Evolutionary conservation across 768 basidiomycete species (phyloP), one percentile per base, ranked within the genome.

Genomic region (Saitozyma sp.): DNA sequence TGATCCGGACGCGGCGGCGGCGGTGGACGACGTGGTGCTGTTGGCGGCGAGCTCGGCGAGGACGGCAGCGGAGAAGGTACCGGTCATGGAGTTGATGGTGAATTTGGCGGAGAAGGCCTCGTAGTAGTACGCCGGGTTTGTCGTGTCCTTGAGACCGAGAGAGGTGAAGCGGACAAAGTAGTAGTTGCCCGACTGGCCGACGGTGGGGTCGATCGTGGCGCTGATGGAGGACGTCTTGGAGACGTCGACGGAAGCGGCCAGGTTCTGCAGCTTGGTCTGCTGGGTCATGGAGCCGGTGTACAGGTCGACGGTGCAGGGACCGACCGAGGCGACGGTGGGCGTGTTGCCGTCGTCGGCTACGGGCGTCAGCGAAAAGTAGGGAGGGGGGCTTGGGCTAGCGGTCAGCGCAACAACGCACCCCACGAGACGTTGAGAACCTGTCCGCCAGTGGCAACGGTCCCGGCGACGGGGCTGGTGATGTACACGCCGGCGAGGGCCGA

Each of bases 101-200:
- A 91, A 92, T 70, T 84, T 85, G 66, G 91, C 84, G 8, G 90
- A 90, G 83, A 91, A 94, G 0, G 89, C 86, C 65, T 88, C 81
- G 50, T 83, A 84, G 4, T 84, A 84, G 80, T 82, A 88, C 58
- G 84, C 81, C 13, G 87, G 79, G 59, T 84, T 75, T 2, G 73
- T 71, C 38, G 85, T 52, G 74, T 88, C 85, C 76, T 83, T 87
- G 50, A 84, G 67, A 58, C 43, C 69, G 42, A 83, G 66, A 0
- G 90, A 91, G 61, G 88, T 84, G 71, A 89, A 80, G 53, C 90
- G 89, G 73, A 93, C 84, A 82, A 93, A 93, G 82, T 80, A 81
- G 62, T 74, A 70, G 16, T 55, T 46, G 29, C 74, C 76, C 75
- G 62, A 61, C 46, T 65, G 65, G 29, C 80, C 80, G 45, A 80